Evolutionary conservation across 1,139 yeast species (phyloP), one percentile per base, ranked within the genome.

Genomic region (Taphrina communis): DNA sequence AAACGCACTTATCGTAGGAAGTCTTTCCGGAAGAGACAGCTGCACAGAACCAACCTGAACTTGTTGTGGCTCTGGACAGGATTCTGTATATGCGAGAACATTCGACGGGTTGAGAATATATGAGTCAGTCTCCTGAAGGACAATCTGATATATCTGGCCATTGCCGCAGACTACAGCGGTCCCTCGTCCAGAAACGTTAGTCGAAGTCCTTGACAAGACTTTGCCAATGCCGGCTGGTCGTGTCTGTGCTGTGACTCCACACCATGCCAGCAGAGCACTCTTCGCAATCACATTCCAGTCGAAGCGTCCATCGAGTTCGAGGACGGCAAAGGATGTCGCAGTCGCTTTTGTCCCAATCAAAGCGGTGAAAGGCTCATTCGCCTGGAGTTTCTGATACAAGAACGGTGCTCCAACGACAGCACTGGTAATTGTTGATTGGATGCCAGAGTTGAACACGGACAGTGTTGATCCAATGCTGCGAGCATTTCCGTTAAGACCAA

Each of bases 401-500:
- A 65, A 56, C 6, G 68, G 68, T 12, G 61, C 57, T 19, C 63
- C 63, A 5, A 36, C 42, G 21, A 65, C 46, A 6, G 53, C 41
- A 31, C 58, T 36, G 11, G 58, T 39, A 14, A 51, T 9, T 14
- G 68, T 65, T 6, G 56, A 55, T 6, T 19, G 57, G 35, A 57
- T 11, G 48, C 63, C 63, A 38, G 62, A 44, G 17, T 65, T 48
- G 58, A 58, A 57, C 12, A 65, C 21, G 35, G 62, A 55, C 39
- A 65, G 44, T 17, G 68, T 65, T 38, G 63, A 56, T 7, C 56
- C 50, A 36, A 73, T 71, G 52, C 72, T 72, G 5, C 75, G 73
- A 8, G 80, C 72, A 25, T 79, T 76, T 1, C 85, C 86, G 75
- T 80, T 83, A 57, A 82, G 75, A 2, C 84, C 86, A 9, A 84